Evolutionary conservation across 768 basidiomycete genomes (phyloP), one percentile per base, ranked within the genome.

Genomic region (Agrocybe pediades): DNA sequence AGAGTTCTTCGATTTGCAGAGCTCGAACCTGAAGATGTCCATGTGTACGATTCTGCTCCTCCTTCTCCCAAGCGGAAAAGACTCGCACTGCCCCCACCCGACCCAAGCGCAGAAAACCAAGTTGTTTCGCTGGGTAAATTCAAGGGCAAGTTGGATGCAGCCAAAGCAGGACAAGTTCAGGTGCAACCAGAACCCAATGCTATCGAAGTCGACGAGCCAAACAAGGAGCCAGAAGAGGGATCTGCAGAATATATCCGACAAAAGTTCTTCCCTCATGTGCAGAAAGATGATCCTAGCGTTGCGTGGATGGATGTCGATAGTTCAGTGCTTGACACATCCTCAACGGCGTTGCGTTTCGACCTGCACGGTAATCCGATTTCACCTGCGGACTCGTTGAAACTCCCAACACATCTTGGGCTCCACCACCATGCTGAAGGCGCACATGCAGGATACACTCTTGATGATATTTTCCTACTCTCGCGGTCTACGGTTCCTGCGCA

Each of bases 341-440:
- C 70, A 3, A 61, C 64, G 33, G 81, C 80, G 57, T 81, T 81
- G 25, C 85, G 90, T 1, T 96, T 94, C 63, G 90, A 95, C 67
- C 80, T 95, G 1, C 76, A 80, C 0, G 94, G 93, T 6, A 74
- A 70, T 9, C 81, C 83, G 0, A 86, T 96, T n/a, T 75, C 90
- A 1, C 54, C 73, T 0, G 64, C 75, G 2, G 61, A 85, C 2
- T 81, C 83, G 2, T 67, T 76, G 0, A 76, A 74, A 1, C 75
- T 96, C 2, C 94, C 93, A 1, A 87, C 90, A 0, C 87, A 94
- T 70, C 79, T 93, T 6, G 95, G 95, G 3, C 75, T 96, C 2
- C 94, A 98, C 68, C 95, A 97, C 65, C 95, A 96, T 64, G 87
- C 93, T 0, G 86, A 91, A 51, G 81, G 87, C 1, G 71, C 75